Conservation (phyloP, 164 flowering plant species). For the Buxus sempervirens region DNA sequence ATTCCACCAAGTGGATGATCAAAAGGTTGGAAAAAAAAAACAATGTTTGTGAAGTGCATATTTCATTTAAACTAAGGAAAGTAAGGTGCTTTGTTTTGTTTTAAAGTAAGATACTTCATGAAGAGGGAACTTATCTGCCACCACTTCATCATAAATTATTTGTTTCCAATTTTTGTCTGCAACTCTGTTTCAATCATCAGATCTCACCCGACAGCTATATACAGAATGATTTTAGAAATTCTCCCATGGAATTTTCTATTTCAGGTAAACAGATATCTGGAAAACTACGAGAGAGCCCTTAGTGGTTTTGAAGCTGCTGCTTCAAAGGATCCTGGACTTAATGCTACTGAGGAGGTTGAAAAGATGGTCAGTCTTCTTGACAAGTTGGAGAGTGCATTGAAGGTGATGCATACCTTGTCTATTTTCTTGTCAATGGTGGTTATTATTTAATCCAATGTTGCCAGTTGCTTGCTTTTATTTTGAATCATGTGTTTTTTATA, state of each 20-base stretch:
- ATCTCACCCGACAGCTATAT: not conserved
- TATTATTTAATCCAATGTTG: not conserved
- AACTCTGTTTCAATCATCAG: no score
- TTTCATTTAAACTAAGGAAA: no score
- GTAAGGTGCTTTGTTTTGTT: no score
- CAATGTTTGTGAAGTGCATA: no score
- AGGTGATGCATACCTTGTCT: slow-evolving; percentile 29
- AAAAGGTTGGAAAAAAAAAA: no score
- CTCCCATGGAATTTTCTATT: not conserved
- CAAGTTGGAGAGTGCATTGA: slow-evolving; percentile 49
- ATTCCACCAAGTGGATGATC: no score
- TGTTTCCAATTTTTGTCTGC: no score
- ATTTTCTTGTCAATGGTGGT: not conserved
- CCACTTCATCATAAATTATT: no score
- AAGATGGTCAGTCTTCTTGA: slow-evolving; percentile 74
- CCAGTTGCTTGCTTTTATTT: no score
- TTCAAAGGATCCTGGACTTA: slow-evolving; percentile 78
- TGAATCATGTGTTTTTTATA: not conserved
- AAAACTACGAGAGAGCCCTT: slow-evolving; percentile 90
- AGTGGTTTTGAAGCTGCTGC: slow-evolving; percentile 94
- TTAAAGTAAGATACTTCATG: no score
- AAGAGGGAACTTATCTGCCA: no score
- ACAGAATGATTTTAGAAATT: not conserved
- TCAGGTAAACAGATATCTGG: slow-evolving; percentile 81
- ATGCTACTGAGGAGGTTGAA: slow-evolving; percentile 65